Conservation (phyloP, 1,284 basidiomycete species). For the Pholiota adiposa region DNA sequence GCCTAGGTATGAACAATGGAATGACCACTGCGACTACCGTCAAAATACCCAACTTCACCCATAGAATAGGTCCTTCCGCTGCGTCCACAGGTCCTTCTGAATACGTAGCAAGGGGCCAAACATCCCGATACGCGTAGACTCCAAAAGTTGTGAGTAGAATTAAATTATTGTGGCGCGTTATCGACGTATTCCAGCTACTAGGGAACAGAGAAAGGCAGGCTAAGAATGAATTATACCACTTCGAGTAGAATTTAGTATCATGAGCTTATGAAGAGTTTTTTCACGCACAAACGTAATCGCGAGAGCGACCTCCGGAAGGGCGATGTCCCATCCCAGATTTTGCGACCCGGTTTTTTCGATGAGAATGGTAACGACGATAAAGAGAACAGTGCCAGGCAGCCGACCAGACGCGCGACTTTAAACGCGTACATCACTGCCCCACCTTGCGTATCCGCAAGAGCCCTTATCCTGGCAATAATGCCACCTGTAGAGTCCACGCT, state of each 20-base stretch:
- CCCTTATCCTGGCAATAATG: background rate
- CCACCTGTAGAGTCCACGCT: background rate
- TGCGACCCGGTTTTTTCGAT: background rate
- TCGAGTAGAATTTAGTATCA: background rate
- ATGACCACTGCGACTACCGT: slow-evolving; percentile 36
- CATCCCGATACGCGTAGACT: slow-evolving; percentile 64
- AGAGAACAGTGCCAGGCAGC: slow-evolving; percentile 39
- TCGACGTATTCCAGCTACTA: slow-evolving; percentile 31
- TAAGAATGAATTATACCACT: slow-evolving; percentile 15
- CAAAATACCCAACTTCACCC: slow-evolving; percentile 41
- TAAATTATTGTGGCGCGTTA: slow-evolving; percentile 30
- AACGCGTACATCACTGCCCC: slow-evolving; percentile 32
- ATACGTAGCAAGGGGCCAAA: slow-evolving; percentile 64
- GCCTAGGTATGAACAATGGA: slow-evolving; percentile 45
- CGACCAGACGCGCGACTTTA: slow-evolving; percentile 39
- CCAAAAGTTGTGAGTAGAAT: slow-evolving; percentile 40
- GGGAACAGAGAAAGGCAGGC: slow-evolving; percentile 20
- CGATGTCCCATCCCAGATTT: background rate
- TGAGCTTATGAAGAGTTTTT: background rate
- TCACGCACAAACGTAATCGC: slow-evolving; percentile 14
- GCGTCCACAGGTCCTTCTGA: slow-evolving; percentile 35
- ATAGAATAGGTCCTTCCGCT: slow-evolving; percentile 38
- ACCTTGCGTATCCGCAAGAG: slow-evolving; percentile 20
- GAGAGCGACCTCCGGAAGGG: slow-evolving; percentile 2
- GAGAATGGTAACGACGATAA: slow-evolving; percentile 35